Evolutionary conservation across 768 basidiomycete genomes (phyloP), one percentile per base, ranked within the genome.

Genomic region (Suillus lakei): DNA sequence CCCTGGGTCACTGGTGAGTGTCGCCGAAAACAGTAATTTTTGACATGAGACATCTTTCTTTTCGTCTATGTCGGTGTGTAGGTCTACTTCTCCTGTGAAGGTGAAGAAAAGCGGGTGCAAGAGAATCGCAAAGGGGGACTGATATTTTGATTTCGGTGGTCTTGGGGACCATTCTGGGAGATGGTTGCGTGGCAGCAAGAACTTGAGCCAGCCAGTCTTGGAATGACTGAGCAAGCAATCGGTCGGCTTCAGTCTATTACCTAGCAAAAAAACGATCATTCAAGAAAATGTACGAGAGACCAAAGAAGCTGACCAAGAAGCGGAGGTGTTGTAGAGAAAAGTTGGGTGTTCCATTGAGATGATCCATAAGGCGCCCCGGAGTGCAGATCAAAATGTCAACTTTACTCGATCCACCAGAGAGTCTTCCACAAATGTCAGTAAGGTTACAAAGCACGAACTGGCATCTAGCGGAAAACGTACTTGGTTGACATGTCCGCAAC

Each of bases 231-330:
- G 92, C 91, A 10, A 99, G 84, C 0, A 99, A 84, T n/a, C 96
- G 87, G 74, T 99, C 98, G 0, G 98, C 98, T 79, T 99, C 98
- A 76, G n/a, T 99, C 98, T 63, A 99, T 94, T 34, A 99, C 90
- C 95, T 97, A 64, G 12, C 32, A 30, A 39, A 1, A 50, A 4
- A 34, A 2, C 38, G n/a, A 6, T 60, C 56, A 28, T 18, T 39
- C 36, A 28, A 39, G 5, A 36, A 28, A n/a, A 61, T 5, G 58
- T 16, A 4, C 16, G 26, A 63, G 32, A 23, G 38, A 44, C 26
- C 5, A 5, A 26, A 34, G n/a, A 39, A 36, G 80, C 90, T 32
- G 72, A 95, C 97, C 66, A 99, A 81, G 77, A 95, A 99, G n/a
- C 96, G 90, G 8, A 99, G 84, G 76, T 99, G 96, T 71, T 98